Conservation (phyloP, 140 eudicot genomes). For the Bidens hawaiensis region DNA sequence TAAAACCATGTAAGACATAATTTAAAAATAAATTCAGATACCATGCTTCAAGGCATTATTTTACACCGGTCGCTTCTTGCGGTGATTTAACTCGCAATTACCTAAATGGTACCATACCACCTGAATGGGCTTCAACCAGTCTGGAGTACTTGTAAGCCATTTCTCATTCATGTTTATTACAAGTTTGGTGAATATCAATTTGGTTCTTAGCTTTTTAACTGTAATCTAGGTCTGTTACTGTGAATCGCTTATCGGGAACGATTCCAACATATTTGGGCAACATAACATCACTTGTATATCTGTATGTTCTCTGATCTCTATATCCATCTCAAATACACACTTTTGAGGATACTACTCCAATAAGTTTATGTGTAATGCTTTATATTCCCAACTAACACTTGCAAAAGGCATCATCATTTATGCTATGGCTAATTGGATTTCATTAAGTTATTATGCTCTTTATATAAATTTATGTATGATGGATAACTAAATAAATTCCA, state of each 20-base stretch:
- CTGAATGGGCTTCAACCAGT: slow-evolving; percentile 57
- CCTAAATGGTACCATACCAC: slow-evolving; percentile 61
- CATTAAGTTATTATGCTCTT: not conserved
- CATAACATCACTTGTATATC: slow-evolving; percentile 39
- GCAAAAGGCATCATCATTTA: not conserved
- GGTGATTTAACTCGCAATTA: slow-evolving; percentile 51
- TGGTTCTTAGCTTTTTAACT: not conserved
- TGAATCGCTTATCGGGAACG: slow-evolving; percentile 59
- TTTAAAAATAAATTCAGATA: not conserved
- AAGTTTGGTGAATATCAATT: not conserved
- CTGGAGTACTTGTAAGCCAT: slow-evolving; percentile 49
- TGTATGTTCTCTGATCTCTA: slow-evolving; percentile 42
- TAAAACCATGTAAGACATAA: slow-evolving; percentile 32
- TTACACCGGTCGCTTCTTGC: slow-evolving; percentile 5
- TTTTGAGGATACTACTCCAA: not conserved
- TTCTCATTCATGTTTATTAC: not conserved
- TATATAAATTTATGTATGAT: not conserved
- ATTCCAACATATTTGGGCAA: slow-evolving; percentile 54
- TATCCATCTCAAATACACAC: not conserved
- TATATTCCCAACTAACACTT: not conserved
- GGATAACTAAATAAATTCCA: slow-evolving; percentile 13
- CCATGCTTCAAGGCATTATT: not conserved
- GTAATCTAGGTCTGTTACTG: slow-evolving; percentile 30
- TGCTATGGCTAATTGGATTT: not conserved
- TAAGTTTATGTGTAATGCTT: too few species aligned